Percentiles rank a stretch among this genome's conserved stretches.
Conservation (phyloP, 495 filamentous ascomycete species). For the Talaromyces liani region DNA sequence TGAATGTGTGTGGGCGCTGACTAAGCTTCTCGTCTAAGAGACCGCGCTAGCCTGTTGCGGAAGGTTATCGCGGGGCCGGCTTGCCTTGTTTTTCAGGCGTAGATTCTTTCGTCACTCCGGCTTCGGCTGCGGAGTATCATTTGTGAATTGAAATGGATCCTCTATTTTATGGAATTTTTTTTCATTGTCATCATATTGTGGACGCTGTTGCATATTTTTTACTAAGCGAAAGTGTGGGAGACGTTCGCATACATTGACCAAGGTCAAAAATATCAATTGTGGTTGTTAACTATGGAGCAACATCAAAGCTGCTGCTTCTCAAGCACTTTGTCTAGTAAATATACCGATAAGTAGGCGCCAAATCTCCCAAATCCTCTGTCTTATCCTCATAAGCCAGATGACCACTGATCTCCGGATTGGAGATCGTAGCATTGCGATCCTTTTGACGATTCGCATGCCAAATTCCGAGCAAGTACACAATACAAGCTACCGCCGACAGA, state of each 20-base stretch:
- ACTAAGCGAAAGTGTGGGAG: no score
- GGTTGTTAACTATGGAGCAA: not conserved
- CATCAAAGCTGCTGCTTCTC: no score
- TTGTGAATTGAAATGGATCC: not conserved
- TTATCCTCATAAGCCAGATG: constrained; percentile 18
- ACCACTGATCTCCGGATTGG: constrained; percentile 11
- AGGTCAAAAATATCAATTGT: not conserved
- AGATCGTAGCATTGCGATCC: constrained; percentile 23
- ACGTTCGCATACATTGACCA: not conserved
- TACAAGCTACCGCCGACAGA: constrained; percentile 53
- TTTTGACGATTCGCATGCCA: constrained; percentile 59
- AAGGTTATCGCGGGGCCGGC: not conserved
- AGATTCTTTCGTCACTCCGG: not conserved
- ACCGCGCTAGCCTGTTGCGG: constrained; percentile 16
- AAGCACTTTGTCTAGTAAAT: constrained; percentile 16
- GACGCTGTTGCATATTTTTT: no score
- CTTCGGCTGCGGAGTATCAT: not conserved
- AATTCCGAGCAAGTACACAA: constrained; percentile 53
- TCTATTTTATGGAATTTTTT: not conserved
- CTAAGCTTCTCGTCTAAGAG: constrained; percentile 39
- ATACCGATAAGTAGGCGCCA: constrained; percentile 36
- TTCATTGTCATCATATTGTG: not conserved
- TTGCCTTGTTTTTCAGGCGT: not conserved
- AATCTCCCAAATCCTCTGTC: constrained; percentile 31
- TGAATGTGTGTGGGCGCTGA: constrained; percentile 39